Evolutionary conservation across 805 yeast species (phyloP), one percentile per base, ranked within the genome.

Genomic region (Candida sphagnicola): DNA sequence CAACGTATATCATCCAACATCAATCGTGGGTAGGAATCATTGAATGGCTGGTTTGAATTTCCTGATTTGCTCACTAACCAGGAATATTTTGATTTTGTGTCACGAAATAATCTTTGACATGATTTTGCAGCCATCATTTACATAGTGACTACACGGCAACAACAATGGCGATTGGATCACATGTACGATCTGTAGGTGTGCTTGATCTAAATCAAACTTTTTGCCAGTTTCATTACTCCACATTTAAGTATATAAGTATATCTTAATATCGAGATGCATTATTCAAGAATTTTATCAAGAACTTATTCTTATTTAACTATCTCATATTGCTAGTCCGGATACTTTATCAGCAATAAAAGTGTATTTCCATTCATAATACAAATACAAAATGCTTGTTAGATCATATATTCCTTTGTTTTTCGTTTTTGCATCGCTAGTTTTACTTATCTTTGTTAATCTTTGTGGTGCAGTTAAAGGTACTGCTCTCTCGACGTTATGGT

Each of bases 371-470:
- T n/a, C 16, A 12, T 18, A 50, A 47, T 51, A 39, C 47, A 17
- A 53, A 53, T 21, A 21, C 10, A 21, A 21, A 21, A 44, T 44
- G 58, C 31, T 16, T 54, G 3, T 43, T 56, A 26, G 46, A 18
- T 31, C 59, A 6, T 16, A 57, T 11, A 21, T 56, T 18, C 62
- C 65, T 8, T 14, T 59, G 19, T 18, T 59, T 11, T 44, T 58
- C 28, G 44, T 59, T 25, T 30, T 46, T 6, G 65, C 56, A 13
- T 39, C 62, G 3, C 40, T 51, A 2, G 31, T 52, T 6, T 38
- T 56, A 25, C 41, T 60, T 31, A 42, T 60, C 32, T 49, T 61
- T 30, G 43, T 60, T 37, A 57, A 59, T 37, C 48, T 61, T 26
- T 41, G 57, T 24, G 67, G 67, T 12, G 50, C 56, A 17, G 46